Conservation (phyloP, 2,329 filamentous ascomycete species). For the Zasmidium cellare region DNA sequence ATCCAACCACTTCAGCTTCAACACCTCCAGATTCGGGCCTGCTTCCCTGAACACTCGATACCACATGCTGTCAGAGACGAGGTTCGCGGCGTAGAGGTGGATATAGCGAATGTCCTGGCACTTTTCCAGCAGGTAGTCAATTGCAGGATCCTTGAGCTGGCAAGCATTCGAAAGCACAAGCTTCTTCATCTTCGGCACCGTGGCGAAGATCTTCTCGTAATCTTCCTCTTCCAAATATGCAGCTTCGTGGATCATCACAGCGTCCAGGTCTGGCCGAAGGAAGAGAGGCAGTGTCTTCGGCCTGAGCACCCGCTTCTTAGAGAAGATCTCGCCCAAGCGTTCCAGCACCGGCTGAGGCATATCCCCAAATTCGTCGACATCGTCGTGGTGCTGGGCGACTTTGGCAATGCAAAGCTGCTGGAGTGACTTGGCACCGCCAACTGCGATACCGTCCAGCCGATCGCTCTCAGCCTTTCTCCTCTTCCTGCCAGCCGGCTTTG, state of each 20-base stretch:
- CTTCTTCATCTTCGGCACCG: conserved; percentile 66
- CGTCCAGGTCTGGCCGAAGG: conserved; percentile 54
- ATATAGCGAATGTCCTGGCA: conserved; percentile 69
- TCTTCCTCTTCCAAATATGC: conserved; percentile 72
- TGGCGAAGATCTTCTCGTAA: conserved; percentile 76
- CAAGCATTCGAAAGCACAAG: conserved; percentile 82
- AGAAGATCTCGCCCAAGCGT: conserved; percentile 63
- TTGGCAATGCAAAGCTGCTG: conserved; percentile 65
- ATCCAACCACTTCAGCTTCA: conserved; percentile 84
- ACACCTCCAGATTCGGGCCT: conserved; percentile 62
- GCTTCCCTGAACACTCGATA: conserved; percentile 65
- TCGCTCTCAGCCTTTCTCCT: conserved; percentile 80
- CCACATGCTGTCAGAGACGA: conserved; percentile 78
- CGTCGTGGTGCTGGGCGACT: conserved; percentile 62
- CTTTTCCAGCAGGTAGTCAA: conserved; percentile 77
- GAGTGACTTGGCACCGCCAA: conserved; percentile 67
- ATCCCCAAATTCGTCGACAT: conserved; percentile 66
- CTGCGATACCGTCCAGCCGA: conserved; percentile 72
- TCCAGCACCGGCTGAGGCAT: conserved; percentile 58
- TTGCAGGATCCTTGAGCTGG: conserved; percentile 82
- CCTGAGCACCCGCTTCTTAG: conserved; percentile 61
- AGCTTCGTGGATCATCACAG: conserved; percentile 61
- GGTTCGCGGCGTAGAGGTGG: conserved; percentile 80
- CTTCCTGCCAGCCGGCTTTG: conserved; percentile 58
- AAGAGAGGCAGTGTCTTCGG: conserved; percentile 52